Base-by-base conservation (phyloP, 768 basidiomycete genomes). In the Suillus sp. region DNA sequence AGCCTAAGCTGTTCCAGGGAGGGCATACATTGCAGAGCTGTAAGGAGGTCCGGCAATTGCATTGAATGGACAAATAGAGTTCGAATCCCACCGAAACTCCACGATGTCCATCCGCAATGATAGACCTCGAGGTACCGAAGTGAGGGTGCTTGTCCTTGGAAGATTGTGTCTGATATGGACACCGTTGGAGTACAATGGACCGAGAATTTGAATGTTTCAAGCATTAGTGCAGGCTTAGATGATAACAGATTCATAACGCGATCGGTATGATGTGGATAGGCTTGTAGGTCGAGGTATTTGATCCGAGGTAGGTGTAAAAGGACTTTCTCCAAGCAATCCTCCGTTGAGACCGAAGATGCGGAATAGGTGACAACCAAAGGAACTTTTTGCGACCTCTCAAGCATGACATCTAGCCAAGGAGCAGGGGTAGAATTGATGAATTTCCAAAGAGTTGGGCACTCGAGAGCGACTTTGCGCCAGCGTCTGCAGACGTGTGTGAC, bases 401-500 rank as follows among this genome's bases (percentile, higher is more conserved):
- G 43, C 38, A 59, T 59, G 10, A 18, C 22, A 20, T 42, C 58
- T 34, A n/a, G 11, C 58, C 58, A 59, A 30, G 0, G 14, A 27
- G 22, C 3, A 34, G 38, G 5, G 38, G 8, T 6, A n/a, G 3
- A 40, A 13, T 9, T 13, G 25, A 59, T 25, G 16, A 22, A 43
- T 27, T 1, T 40, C 58, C 40, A 59, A 22, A 59, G 58, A 43
- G 34, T 59, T 2, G 58, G 35, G 16, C 30, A 27, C 30, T 13
- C 38, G 10, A 59, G 58, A 35, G 58, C 58, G 16, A 59, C 40
- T 30, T 27, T 20, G 25, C 35, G 37, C 58, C 58, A 59, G 22
- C 10, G 40, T 27, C 38, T 25, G 58, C 58, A 43, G 43, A 43
- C 40, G 37, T 59, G 58, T 27, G 58, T 40, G 25, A 59, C 38